These are phyloP conservation scores for Cyanodermella asteris DNA, from an alignment of 2,329 filamentous ascomycete genomes.

Conservation along the genomic window DNA sequence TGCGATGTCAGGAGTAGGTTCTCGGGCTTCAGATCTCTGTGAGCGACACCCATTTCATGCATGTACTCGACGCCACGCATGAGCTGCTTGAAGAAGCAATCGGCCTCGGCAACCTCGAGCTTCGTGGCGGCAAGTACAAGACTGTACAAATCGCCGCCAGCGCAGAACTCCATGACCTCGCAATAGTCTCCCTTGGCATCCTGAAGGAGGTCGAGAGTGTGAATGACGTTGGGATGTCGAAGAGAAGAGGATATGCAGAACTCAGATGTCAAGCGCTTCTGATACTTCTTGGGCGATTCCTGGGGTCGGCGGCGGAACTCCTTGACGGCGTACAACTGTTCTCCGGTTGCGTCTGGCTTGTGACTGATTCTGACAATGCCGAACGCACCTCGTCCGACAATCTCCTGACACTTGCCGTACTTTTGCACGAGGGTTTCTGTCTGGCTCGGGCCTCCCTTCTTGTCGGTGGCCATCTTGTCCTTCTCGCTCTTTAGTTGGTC, in stretches of 20 bases:
- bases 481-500: slow-evolving; percentile 80
- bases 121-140: slow-evolving; percentile 79
- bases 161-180: slow-evolving; percentile 98
- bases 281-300: slow-evolving; percentile 92
- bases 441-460: slow-evolving; percentile 51
- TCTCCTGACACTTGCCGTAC: slow-evolving; percentile 95
- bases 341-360: slow-evolving; percentile 59
- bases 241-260: slow-evolving; percentile 97
- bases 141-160: slow-evolving; percentile 86
- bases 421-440: slow-evolving; percentile 75
- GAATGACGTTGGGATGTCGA: slow-evolving; percentile 92
- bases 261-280: slow-evolving; percentile 88
- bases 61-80: slow-evolving; percentile 99
- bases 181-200: slow-evolving; percentile 95
- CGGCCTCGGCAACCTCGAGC: slow-evolving; percentile 76
- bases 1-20: slow-evolving; percentile 85
- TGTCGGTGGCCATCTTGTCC: slow-evolving; percentile 51
- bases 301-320: slow-evolving; percentile 88
- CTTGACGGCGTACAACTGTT: slow-evolving; percentile 93
- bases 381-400: slow-evolving; percentile 88
- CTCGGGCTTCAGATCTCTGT: slow-evolving; percentile 90
- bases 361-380: slow-evolving; percentile 95
- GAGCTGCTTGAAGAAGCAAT: slow-evolving; percentile 97
- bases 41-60: slow-evolving; percentile 97
- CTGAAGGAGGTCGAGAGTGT: slow-evolving; percentile 84